Percentiles rank a stretch among this genome's conserved stretches.
Evolutionary conservation across 1,284 basidiomycete species (phyloP).

Genomic region (Marasmius oreades): DNA sequence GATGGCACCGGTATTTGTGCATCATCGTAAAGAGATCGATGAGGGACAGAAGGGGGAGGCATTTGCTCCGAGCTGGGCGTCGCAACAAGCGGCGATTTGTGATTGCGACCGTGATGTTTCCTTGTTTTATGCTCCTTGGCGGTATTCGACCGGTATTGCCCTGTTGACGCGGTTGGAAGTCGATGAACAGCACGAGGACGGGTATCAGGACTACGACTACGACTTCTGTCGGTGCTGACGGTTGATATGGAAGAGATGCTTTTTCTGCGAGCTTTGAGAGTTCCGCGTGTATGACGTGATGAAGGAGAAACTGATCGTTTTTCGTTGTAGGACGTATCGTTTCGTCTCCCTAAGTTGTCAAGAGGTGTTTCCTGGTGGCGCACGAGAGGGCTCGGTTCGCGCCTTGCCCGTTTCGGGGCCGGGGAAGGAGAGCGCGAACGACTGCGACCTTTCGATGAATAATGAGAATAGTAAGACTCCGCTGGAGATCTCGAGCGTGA

Average conservation of each 20-base stretch:
- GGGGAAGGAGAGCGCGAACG: slow-evolving; percentile 53
- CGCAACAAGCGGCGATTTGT: background rate
- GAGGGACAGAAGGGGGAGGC: slow-evolving; percentile 5
- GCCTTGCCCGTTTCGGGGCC: slow-evolving; percentile 50
- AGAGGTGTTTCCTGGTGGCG: background rate
- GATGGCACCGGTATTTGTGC: background rate
- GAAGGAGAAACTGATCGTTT: slow-evolving; percentile 33
- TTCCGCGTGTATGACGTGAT: slow-evolving; percentile 30
- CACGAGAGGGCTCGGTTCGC: slow-evolving; percentile 40
- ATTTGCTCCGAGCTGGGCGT: slow-evolving; percentile 1
- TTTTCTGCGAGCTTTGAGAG: slow-evolving; percentile 29
- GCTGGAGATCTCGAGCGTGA: slow-evolving; percentile 54
- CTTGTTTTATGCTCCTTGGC: slow-evolving; percentile 10
- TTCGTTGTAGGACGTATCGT: slow-evolving; percentile 9
- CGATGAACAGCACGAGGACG: slow-evolving; percentile 58
- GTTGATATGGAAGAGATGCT: slow-evolving; percentile 50
- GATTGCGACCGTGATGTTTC: background rate
- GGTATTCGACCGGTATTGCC: slow-evolving; percentile 29
- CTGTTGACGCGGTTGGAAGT: slow-evolving; percentile 39
- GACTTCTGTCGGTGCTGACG: slow-evolving; percentile 50
- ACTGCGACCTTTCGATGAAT: slow-evolving; percentile 63
- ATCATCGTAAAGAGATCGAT: background rate
- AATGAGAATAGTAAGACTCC: slow-evolving; percentile 59
- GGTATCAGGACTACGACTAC: slow-evolving; percentile 46
- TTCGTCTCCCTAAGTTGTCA: background rate